These are phyloP conservation scores for Neurospora sp. DNA, from an alignment of 2,329 filamentous ascomycete genomes.

Conservation along the genomic window DNA sequence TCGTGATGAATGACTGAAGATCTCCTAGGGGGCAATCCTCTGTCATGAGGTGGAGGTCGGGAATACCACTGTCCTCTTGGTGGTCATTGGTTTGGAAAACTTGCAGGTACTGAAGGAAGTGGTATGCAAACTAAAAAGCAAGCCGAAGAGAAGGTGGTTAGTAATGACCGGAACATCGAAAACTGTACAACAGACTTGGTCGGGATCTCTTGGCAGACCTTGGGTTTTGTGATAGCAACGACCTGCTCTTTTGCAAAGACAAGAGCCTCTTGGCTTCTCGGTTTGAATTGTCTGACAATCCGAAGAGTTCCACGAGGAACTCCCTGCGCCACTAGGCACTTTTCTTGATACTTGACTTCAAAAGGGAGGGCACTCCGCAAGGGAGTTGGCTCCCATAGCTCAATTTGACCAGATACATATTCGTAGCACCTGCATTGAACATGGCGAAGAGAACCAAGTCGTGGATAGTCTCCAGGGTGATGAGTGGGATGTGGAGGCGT, in stretches of 20 bases:
- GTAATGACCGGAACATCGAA: not conserved
- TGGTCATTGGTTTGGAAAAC: not conserved
- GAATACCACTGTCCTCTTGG: not conserved
- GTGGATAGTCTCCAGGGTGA: not conserved
- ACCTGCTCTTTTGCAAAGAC: not conserved
- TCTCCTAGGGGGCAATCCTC: not conserved
- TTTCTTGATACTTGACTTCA: not conserved
- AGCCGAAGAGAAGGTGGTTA: not conserved
- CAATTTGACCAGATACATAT: not conserved
- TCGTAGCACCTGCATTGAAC: not conserved
- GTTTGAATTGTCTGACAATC: not conserved
- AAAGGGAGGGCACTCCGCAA: not conserved
- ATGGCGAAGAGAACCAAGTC: not conserved
- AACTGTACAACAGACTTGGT: not conserved
- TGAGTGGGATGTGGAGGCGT: not conserved
- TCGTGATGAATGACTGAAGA: not conserved
- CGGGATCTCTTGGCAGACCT: not conserved
- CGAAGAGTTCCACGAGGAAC: not conserved
- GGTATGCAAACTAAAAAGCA: not conserved
- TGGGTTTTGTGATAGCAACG: not conserved
- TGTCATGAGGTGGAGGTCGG: not conserved
- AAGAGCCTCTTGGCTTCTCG: not conserved
- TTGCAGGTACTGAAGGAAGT: not conserved
- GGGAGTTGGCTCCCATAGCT: not conserved
- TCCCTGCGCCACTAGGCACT: not conserved